Percentiles rank a stretch among this genome's conserved stretches.
phyloP scores from a whole-genome alignment of 1,139 yeast genomes.

The Ogataea hybrid region DNA sequence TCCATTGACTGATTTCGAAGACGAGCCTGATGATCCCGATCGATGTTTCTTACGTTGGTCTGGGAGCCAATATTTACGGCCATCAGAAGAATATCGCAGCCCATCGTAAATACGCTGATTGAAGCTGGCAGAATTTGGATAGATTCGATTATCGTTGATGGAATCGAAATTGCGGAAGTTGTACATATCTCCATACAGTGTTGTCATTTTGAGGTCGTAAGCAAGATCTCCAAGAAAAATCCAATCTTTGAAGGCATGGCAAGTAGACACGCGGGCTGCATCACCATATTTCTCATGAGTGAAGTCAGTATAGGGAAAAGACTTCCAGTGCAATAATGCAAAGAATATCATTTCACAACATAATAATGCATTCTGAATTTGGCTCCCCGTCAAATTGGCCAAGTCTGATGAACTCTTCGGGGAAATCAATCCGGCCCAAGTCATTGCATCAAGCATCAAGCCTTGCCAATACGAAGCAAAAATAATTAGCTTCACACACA shows the following conservation, averaged over 20 bases:
- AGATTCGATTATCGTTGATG: conserved; percentile 46
- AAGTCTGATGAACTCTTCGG: no score
- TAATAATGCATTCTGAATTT: conserved; percentile 66
- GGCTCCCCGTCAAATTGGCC: conserved; percentile 13
- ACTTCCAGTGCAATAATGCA: conserved; percentile 83
- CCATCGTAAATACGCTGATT: conserved; percentile 71
- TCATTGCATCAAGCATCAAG: conserved; percentile 60
- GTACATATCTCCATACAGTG: conserved; percentile 74
- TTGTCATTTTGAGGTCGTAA: conserved; percentile 68
- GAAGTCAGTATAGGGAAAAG: conserved; percentile 79
- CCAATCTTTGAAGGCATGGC: conserved; percentile 71
- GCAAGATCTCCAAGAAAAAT: conserved; percentile 72
- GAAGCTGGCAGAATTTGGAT: conserved; percentile 26
- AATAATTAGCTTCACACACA: conserved; percentile 88
- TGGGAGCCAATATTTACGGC: conserved; percentile 85
- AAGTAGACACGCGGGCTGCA: conserved; percentile 60
- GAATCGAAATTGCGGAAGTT: conserved; percentile 84
- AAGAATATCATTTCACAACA: conserved; percentile 85
- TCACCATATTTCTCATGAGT: conserved; percentile 57
- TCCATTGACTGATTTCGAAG: conserved; percentile 18
- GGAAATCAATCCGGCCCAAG: conserved; percentile 49
- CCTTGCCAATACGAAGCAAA: conserved; percentile 99
- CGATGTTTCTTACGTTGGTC: conserved; percentile 11
- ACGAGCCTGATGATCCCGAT: conserved; percentile 13
- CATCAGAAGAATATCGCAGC: conserved; percentile 73